phyloP scores from a whole-genome alignment of 2,329 filamentous ascomycete species.

The Ophiostoma perfectum region DNA sequence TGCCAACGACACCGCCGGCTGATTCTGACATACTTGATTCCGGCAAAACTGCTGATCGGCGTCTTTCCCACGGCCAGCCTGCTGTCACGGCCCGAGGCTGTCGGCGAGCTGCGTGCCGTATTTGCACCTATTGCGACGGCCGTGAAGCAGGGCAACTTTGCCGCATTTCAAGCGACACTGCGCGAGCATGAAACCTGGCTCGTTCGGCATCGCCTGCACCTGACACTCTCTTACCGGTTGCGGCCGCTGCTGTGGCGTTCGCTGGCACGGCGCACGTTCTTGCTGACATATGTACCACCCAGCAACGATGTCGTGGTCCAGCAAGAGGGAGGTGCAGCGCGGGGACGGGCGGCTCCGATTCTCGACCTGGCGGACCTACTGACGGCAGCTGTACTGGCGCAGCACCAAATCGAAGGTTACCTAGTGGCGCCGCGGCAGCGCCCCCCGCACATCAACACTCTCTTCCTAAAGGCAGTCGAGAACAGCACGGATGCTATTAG shows the following conservation, averaged over 20 bases:
- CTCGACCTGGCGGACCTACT: slow-evolving; percentile 67
- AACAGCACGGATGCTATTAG: slow-evolving; percentile 36
- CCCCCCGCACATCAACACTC: slow-evolving; percentile 42
- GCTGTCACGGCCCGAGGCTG: slow-evolving; percentile 64
- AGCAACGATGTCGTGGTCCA: slow-evolving; percentile 20
- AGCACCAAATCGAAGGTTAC: slow-evolving; percentile 58
- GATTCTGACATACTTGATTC: slow-evolving; percentile 78
- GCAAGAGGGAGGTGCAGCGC: slow-evolving; percentile 36
- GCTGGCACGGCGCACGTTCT: slow-evolving; percentile 69
- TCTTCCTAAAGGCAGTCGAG: slow-evolving; percentile 49
- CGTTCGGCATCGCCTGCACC: slow-evolving; percentile 65
- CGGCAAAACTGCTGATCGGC: slow-evolving; percentile 76
- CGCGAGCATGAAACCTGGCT: slow-evolving; percentile 65
- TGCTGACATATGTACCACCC: slow-evolving; percentile 69
- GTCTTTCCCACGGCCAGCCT: slow-evolving; percentile 68
- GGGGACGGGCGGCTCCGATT: slow-evolving; percentile 62
- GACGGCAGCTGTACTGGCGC: slow-evolving; percentile 57
- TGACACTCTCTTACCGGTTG: slow-evolving; percentile 70
- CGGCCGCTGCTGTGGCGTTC: slow-evolving; percentile 81
- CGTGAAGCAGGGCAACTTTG: slow-evolving; percentile 64
- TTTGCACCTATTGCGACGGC: slow-evolving; percentile 70
- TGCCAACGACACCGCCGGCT: slow-evolving; percentile 69
- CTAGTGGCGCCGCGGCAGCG: slow-evolving; percentile 36
- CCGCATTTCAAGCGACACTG: slow-evolving; percentile 65
- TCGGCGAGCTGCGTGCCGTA: slow-evolving; percentile 53